Conservation (phyloP, 2,329 filamentous ascomycete genomes). For the Leptosphaerulina australis region DNA sequence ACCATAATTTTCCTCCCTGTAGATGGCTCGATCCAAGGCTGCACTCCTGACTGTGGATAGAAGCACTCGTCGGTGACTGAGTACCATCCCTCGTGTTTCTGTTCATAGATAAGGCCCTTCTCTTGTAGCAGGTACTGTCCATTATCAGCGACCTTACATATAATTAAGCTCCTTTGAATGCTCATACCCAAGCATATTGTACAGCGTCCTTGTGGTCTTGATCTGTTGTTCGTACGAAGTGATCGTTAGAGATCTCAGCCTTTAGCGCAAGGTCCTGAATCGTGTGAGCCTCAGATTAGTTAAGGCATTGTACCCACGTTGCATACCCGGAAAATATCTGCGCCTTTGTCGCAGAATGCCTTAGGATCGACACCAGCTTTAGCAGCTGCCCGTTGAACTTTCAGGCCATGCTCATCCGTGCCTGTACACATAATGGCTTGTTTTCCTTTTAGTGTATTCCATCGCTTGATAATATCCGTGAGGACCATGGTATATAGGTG, state of each 20-base stretch:
- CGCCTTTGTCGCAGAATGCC: conserved; percentile 86
- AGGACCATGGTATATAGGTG: conserved; percentile 94
- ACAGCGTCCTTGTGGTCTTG: conserved; percentile 81
- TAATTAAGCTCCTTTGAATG: background rate
- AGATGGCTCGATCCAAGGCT: conserved; percentile 74
- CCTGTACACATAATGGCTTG: conserved; percentile 81
- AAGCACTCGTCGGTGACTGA: conserved; percentile 96
- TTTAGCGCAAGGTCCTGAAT: conserved; percentile 68
- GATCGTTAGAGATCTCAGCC: conserved; percentile 75
- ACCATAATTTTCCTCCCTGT: conserved; percentile 84
- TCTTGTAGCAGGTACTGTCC: conserved; percentile 70
- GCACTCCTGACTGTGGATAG: conserved; percentile 78
- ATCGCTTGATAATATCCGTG: conserved; percentile 89
- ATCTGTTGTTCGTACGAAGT: conserved; percentile 94
- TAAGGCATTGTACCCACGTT: background rate
- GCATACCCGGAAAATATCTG: conserved; percentile 72
- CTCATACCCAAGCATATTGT: conserved; percentile 78
- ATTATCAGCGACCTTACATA: conserved; percentile 29
- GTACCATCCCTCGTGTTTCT: conserved; percentile 93
- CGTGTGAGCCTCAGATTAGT: conserved; percentile 14
- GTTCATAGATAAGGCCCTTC: conserved; percentile 78
- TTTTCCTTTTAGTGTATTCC: conserved; percentile 77
- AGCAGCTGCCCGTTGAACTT: conserved; percentile 86
- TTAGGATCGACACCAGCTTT: conserved; percentile 74
- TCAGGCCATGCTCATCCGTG: conserved; percentile 97